These are phyloP conservation scores for Periconia sp. DNA, from an alignment of 2,329 filamentous ascomycete genomes.

Conservation along the genomic window DNA sequence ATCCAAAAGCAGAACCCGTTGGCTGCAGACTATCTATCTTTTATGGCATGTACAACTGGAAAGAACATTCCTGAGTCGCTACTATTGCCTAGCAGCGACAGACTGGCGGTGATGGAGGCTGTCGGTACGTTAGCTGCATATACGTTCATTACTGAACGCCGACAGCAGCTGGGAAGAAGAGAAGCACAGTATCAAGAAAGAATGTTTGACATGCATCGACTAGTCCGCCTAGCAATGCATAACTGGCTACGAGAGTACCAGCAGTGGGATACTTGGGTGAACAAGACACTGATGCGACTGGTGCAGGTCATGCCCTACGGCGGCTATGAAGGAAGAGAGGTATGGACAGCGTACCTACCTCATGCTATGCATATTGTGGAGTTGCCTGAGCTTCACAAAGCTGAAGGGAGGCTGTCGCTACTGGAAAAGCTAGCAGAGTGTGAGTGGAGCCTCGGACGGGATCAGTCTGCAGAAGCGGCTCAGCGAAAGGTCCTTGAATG, in stretches of 20 bases:
- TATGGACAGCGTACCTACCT: conserved; percentile 15
- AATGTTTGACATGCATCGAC: no score
- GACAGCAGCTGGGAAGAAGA: conserved; percentile 1
- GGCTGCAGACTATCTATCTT: conserved; percentile 40
- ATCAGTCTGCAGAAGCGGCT: conserved; percentile 6
- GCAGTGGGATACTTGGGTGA: no score
- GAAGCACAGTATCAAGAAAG: conserved; percentile 4
- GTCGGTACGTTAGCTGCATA: conserved; percentile 35
- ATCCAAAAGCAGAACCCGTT: conserved; percentile 32
- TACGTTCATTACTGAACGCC: conserved; percentile 25
- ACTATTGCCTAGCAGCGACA: no score
- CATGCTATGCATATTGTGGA: conserved; percentile 12
- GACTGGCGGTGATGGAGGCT: no score
- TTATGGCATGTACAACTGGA: no score
- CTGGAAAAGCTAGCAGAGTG: conserved; percentile 11
- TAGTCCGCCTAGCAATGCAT: no score
- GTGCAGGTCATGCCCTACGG: no score
- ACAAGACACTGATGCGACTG: no score
- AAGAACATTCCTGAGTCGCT: no score
- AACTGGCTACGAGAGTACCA: no score
- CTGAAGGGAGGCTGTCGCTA: conserved; percentile 4
- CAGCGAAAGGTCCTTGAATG: conserved; percentile 4
- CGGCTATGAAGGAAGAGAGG: conserved; percentile 20
- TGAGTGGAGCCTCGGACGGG: conserved; percentile 5
- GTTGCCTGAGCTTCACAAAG: conserved; percentile 9